A percentile compares a stretch with the other conserved stretches of the same genome.
phyloP scores from a whole-genome alignment of 192 early-diverging fungal genomes.

The Piromyces sp. region DNA sequence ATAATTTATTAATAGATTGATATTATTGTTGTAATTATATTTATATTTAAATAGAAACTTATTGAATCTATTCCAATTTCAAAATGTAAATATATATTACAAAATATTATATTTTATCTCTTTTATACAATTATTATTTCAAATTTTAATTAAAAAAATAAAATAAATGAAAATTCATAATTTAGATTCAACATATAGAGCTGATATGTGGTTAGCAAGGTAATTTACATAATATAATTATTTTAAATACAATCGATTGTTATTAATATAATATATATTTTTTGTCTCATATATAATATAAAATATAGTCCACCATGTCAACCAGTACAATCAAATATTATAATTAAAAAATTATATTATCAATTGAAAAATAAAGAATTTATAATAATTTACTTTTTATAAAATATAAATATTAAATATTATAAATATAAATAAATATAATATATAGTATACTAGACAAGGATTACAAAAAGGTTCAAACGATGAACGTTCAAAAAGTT shows the following conservation, averaged over 20 bases:
- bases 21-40: too few relatives aligned
- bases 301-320: background rate
- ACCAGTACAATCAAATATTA: background rate
- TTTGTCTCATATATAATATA: too few relatives aligned
- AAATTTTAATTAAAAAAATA: too few relatives aligned
- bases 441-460: constrained; percentile 46
- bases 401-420: too few relatives aligned
- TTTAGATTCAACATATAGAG: constrained; percentile 59
- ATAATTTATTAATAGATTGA: too few relatives aligned
- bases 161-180: too few relatives aligned
- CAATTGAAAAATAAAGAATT: too few relatives aligned
- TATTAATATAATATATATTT: too few relatives aligned
- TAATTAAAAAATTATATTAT: too few relatives aligned
- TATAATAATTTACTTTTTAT: too few relatives aligned
- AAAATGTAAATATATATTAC: constrained; percentile 5
- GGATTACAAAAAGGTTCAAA: constrained; percentile 51
- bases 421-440: background rate
- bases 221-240: background rate
- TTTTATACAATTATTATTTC: too few relatives aligned
- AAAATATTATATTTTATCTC: constrained; percentile 42
- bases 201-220: constrained; percentile 11
- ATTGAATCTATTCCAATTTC: background rate
- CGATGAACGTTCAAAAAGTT: constrained; percentile 53
- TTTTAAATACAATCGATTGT: too few relatives aligned
- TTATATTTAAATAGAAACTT: background rate